A percentile compares a stretch with the other conserved stretches of the same genome.
These are phyloP conservation scores for Litchi chinensis DNA, from an alignment of 345 rosid species.

Conservation along the genomic window DNA sequence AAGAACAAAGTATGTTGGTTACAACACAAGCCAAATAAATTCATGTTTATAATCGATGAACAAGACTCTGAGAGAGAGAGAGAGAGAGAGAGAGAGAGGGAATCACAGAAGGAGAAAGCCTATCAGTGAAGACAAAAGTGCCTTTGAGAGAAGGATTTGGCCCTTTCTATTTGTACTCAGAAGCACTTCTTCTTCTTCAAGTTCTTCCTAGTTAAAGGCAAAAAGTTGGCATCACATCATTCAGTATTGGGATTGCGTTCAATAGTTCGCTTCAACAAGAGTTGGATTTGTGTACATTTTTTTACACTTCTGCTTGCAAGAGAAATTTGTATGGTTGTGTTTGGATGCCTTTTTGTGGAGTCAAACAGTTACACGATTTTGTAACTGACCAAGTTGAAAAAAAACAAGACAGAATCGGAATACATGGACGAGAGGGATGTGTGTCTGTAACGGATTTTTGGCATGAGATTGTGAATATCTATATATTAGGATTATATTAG, in stretches of 20 bases:
- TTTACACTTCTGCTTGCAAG: no score
- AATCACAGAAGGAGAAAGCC: background rate
- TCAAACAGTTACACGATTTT: no score
- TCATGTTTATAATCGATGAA: background rate
- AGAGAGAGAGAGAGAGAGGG: background rate
- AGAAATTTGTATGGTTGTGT: no score
- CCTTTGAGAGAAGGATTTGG: background rate
- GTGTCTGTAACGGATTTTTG: no score
- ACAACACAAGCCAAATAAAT: background rate
- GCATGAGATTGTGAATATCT: no score
- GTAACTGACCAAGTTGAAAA: no score
- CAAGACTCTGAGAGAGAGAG: no score
- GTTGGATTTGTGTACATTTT: background rate
- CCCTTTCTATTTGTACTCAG: background rate
- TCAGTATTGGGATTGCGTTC: background rate
- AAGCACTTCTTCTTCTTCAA: background rate
- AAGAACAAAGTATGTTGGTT: background rate
- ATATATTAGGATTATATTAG: no score
- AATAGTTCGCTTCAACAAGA: background rate
- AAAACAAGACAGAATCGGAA: no score
- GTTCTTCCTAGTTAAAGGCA: background rate
- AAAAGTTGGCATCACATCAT: conserved; percentile 10
- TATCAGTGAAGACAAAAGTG: conserved; percentile 6
- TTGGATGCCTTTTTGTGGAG: no score
- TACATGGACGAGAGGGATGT: no score